These are phyloP conservation scores for Claviceps pazoutovae DNA, from an alignment of 2,329 filamentous ascomycete species.

Conservation along the genomic window DNA sequence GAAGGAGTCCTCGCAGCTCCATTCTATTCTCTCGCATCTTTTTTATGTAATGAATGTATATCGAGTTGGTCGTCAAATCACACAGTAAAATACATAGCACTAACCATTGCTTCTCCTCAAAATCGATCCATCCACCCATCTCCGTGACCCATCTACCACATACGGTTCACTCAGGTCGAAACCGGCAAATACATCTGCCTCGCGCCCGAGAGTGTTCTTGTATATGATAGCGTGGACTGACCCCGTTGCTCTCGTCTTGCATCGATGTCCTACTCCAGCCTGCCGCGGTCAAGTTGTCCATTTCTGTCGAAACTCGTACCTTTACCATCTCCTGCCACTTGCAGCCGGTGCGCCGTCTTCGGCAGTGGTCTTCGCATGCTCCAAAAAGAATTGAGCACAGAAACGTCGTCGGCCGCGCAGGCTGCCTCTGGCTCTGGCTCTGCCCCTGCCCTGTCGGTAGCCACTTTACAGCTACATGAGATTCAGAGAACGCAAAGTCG, in stretches of 20 bases:
- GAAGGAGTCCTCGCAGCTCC: background rate
- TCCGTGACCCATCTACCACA: background rate
- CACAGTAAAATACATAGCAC: background rate
- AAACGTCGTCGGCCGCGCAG: background rate
- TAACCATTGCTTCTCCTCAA: background rate
- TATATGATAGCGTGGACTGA: background rate
- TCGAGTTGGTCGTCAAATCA: conserved; percentile 1
- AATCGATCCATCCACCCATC: background rate
- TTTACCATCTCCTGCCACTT: background rate
- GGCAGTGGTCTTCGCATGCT: background rate
- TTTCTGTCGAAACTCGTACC: background rate
- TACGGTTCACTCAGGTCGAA: background rate
- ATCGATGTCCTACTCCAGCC: background rate
- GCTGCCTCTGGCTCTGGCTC: background rate
- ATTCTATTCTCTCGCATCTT: background rate
- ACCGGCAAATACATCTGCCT: background rate
- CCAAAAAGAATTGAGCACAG: background rate
- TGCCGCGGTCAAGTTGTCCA: background rate
- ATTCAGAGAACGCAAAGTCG: background rate
- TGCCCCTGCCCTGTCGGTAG: background rate
- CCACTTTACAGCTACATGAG: background rate
- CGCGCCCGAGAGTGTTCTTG: background rate
- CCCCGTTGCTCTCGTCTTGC: background rate
- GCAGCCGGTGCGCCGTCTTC: background rate
- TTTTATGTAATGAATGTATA: conserved; percentile 1